Evolutionary conservation across 116 monocot species (phyloP).

Genomic region (Dioscorea cayenensis): DNA sequence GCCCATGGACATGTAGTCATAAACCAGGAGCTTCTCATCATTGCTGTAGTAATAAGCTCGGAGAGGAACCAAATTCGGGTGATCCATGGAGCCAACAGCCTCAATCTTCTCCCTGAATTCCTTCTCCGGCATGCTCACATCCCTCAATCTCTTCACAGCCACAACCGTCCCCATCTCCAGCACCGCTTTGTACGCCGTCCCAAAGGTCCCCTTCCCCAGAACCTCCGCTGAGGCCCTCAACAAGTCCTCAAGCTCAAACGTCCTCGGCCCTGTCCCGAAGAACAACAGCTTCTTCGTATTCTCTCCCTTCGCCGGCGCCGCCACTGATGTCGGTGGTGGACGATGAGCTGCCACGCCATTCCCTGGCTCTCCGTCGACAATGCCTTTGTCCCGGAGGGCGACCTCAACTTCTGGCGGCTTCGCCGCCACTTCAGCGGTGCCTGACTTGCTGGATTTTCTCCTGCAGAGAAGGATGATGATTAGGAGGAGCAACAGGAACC

Average conservation of each 20-base stretch:
- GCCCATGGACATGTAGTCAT: conserved; percentile 54
- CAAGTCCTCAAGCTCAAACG: conserved; percentile 58
- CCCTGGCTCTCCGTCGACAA: neutral
- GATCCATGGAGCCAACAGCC: conserved; percentile 47
- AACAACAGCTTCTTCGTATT: conserved; percentile 42
- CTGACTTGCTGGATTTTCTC: conserved; percentile 1
- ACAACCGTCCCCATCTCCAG: conserved; percentile 38
- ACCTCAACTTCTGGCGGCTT: conserved; percentile 18
- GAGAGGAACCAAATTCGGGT: conserved; percentile 48
- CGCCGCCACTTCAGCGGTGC: neutral
- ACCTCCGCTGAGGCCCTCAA: conserved; percentile 77
- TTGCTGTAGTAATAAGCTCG: conserved; percentile 73
- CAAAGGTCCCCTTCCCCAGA: conserved; percentile 67
- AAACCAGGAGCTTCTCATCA: conserved; percentile 84
- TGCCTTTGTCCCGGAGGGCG: neutral
- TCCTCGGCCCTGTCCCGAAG: conserved; percentile 13
- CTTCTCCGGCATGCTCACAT: conserved; percentile 35
- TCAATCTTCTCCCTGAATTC: conserved; percentile 39
- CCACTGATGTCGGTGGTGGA: neutral
- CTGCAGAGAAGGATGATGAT: conserved; percentile 40
- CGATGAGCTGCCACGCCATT: neutral
- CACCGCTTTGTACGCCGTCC: conserved; percentile 65
- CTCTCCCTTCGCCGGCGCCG: neutral
- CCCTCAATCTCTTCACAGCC: conserved; percentile 57
- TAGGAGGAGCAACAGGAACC: conserved; percentile 24